Percentiles rank a stretch among this genome's conserved stretches.
Conservation (phyloP, 1,284 basidiomycete species). For the Sanghuangporus sanghuang region DNA sequence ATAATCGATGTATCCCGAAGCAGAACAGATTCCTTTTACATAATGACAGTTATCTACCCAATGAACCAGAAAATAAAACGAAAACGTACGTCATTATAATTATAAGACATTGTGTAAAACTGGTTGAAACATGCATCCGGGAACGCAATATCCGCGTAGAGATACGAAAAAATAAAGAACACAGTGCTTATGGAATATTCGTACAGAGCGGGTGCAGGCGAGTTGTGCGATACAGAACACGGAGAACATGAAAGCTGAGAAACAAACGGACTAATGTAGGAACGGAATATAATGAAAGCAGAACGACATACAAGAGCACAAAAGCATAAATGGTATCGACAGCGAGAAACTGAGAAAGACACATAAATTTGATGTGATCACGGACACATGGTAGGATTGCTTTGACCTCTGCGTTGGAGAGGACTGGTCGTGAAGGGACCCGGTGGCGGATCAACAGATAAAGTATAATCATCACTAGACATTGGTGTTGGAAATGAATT, state of each 20-base stretch:
- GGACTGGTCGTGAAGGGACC: constrained; percentile 5
- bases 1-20: no score
- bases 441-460: background rate
- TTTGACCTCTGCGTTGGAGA: background rate
- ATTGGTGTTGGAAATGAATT: background rate
- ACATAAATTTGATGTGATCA: background rate
- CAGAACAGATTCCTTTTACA: no score
- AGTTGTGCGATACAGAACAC: background rate
- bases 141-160: background rate
- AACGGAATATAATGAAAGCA: background rate
- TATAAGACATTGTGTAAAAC: background rate
- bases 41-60: background rate
- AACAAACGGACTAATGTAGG: background rate
- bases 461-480: background rate
- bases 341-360: background rate
- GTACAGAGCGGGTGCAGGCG: background rate
- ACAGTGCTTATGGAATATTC: background rate
- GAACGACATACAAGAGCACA: background rate
- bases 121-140: background rate
- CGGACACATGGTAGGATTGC: background rate
- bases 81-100: background rate
- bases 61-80: background rate
- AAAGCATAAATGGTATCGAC: background rate
- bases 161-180: background rate
- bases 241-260: background rate